phyloP scores from a whole-genome alignment of 2,329 filamentous ascomycete species.

The Aspergillus brasiliensis region DNA sequence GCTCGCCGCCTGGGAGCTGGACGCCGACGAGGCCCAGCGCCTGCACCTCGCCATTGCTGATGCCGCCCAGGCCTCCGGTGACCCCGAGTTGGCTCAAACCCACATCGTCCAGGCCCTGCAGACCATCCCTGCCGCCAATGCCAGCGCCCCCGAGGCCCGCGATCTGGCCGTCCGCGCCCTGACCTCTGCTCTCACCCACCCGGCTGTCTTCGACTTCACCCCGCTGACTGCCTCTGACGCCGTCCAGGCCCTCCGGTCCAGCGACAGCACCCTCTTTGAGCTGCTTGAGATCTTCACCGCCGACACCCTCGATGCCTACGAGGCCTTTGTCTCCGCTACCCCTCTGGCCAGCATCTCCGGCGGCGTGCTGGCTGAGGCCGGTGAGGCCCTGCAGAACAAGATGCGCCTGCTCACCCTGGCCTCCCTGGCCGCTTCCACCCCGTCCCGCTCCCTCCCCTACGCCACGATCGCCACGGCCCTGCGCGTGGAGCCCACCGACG shows the following conservation, averaged over 20 bases:
- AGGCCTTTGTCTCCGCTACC: constrained; percentile 77
- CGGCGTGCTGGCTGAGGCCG: constrained; percentile 75
- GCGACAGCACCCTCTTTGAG: constrained; percentile 82
- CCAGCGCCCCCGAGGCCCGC: constrained; percentile 56
- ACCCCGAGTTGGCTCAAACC: constrained; percentile 74
- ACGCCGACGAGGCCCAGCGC: constrained; percentile 79
- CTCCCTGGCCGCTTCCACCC: constrained; percentile 79
- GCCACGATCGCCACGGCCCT: constrained; percentile 79
- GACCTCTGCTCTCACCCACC: constrained; percentile 66
- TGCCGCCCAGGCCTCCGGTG: constrained; percentile 74
- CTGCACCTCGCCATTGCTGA: constrained; percentile 82
- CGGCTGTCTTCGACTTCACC: constrained; percentile 71
- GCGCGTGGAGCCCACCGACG: constrained; percentile 77
- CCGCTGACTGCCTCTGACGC: constrained; percentile 71
- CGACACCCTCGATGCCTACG: constrained; percentile 92
- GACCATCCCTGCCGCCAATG: constrained; percentile 66
- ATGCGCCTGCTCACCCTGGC: constrained; percentile 94
- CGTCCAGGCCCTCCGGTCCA: constrained; percentile 83
- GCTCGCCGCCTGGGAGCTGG: constrained; percentile 80
- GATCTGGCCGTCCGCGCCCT: constrained; percentile 65
- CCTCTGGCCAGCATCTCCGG: constrained; percentile 67
- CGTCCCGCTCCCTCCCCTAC: constrained; percentile 87
- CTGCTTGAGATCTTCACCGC: constrained; percentile 94
- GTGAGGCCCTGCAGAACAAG: constrained; percentile 84
- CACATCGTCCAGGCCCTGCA: constrained; percentile 77